These are phyloP conservation scores for Hsuehochloa calcarea DNA, from an alignment of 176 grass and related monocot genomes.

Conservation along the genomic window DNA sequence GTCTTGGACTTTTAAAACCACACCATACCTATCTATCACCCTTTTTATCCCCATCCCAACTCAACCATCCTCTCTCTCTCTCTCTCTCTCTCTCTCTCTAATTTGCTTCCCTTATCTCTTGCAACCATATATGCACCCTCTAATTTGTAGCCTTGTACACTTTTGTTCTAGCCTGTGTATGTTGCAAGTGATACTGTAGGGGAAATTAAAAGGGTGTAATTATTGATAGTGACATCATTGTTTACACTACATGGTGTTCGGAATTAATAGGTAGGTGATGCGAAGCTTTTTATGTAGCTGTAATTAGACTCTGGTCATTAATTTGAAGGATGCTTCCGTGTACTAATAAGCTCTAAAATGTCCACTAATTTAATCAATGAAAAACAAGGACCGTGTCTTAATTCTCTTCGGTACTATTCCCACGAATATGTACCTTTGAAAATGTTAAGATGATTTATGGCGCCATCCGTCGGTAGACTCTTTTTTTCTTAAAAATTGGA, in stretches of 20 bases:
- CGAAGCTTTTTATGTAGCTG: neutral
- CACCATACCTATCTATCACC: neutral
- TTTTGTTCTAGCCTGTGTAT: neutral
- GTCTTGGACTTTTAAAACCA: neutral
- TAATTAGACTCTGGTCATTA: neutral
- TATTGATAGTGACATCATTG: neutral
- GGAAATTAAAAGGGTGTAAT: neutral
- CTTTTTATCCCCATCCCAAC: neutral
- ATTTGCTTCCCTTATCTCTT: neutral
- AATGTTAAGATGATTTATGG: neutral
- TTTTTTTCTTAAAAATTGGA: neutral
- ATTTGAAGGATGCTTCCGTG: neutral
- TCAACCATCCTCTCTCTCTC: neutral
- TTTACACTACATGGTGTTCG: neutral
- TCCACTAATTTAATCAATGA: neutral
- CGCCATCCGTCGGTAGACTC: neutral
- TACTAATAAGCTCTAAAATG: neutral
- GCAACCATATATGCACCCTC: neutral
- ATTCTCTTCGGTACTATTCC: neutral
- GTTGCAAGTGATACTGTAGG: conserved; percentile 4
- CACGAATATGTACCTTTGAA: neutral
- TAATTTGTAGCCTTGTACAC: neutral
- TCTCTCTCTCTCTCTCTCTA: neutral
- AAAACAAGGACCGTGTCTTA: neutral
- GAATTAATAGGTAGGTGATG: no score